These are phyloP conservation scores for Achaetomiella virescens DNA, from an alignment of 495 filamentous ascomycete genomes.

Conservation along the genomic window DNA sequence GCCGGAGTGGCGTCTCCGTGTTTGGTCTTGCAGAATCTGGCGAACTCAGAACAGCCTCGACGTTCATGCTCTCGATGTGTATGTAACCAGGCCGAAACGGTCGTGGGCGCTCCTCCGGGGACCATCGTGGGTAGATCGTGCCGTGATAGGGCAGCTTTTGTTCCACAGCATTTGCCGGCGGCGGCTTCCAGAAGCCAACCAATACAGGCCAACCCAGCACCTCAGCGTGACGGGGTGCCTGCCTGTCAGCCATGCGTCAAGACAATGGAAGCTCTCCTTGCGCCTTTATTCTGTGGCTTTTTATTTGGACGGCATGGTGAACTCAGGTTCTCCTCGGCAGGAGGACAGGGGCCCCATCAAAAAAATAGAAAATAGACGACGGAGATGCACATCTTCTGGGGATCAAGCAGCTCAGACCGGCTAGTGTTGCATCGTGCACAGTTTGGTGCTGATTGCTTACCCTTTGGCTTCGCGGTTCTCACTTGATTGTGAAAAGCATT, in stretches of 20 bases:
- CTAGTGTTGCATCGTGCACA: not conserved
- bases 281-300: no score
- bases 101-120: not conserved
- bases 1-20: not conserved
- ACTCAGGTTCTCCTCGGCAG: no score
- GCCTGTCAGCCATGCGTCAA: not conserved
- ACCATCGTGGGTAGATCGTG: not conserved
- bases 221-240: not conserved
- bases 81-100: conserved; percentile 1
- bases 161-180: conserved; percentile 12
- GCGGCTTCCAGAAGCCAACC: conserved; percentile 14
- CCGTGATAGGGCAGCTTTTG: conserved; percentile 8
- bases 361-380: not conserved
- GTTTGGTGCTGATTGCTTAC: not conserved
- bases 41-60: not conserved
- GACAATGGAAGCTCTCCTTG: not conserved
- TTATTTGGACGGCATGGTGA: no score
- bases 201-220: not conserved
- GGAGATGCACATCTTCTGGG: not conserved
- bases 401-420: not conserved
- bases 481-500: not conserved
- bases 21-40: not conserved
- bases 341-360: no score
- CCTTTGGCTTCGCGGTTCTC: not conserved
- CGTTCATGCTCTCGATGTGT: not conserved